phyloP scores from a whole-genome alignment of 495 filamentous ascomycete species.

The Hypoxylon cercidicola region DNA sequence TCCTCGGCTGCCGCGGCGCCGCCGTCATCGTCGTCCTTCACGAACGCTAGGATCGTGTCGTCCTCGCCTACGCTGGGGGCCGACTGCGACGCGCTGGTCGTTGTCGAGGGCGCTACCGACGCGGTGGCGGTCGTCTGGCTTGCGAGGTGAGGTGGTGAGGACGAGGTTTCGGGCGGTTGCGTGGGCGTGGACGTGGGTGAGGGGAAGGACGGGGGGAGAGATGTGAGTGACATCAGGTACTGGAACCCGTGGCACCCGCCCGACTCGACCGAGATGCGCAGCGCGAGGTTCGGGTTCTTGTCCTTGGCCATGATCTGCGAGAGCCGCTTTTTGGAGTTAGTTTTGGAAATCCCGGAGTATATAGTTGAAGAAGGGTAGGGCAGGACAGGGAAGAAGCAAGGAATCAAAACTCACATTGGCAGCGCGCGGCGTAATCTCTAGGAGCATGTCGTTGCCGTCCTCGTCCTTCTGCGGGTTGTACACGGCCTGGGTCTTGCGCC shows the following conservation, averaged over 20 bases:
- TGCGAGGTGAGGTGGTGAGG: not conserved
- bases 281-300: conserved; percentile 80
- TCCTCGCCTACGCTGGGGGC: conserved; percentile 64
- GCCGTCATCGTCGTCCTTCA: conserved; percentile 35
- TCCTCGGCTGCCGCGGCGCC: conserved; percentile 9
- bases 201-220: conserved; percentile 56
- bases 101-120: conserved; percentile 34
- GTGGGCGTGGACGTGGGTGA: not conserved
- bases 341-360: not conserved
- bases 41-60: conserved; percentile 72
- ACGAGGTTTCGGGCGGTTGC: conserved; percentile 26
- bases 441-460: conserved; percentile 80
- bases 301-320: conserved; percentile 75
- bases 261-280: conserved; percentile 89
- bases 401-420: conserved; percentile 74
- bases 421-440: conserved; percentile 84
- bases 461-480: conserved; percentile 76
- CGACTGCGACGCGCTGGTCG: conserved; percentile 34
- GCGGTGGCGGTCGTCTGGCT: conserved; percentile 48
- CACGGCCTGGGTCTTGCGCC: conserved; percentile 53
- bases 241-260: conserved; percentile 99
- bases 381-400: no score
- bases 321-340: conserved; percentile 65
- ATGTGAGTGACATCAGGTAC: conserved; percentile 89
- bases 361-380: not conserved